A percentile compares a stretch with the other conserved stretches of the same genome.
Evolutionary conservation across 78 protist species (phyloP).

Genomic region (Dictyostelium intermedium): DNA sequence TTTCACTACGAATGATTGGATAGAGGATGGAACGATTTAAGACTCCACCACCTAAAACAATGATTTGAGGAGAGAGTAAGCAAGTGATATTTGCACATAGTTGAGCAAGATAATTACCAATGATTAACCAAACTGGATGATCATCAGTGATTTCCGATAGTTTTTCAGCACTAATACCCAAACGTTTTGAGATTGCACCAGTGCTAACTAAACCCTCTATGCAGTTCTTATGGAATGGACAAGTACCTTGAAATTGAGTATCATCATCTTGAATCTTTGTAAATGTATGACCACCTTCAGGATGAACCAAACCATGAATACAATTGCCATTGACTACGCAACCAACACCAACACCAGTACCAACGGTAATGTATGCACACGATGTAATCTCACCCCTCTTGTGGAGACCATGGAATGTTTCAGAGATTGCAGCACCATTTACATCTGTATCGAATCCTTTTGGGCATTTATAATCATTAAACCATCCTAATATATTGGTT

Average conservation of each 20-base stretch:
- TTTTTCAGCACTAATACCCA: conserved; percentile 21
- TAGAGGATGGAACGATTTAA: conserved; percentile 80
- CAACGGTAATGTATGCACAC: conserved; percentile 90
- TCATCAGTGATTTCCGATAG: conserved; percentile 67
- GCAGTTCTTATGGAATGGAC: conserved; percentile 87
- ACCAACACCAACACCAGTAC: conserved; percentile 96
- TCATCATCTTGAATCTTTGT: not conserved
- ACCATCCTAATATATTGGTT: conserved; percentile 65
- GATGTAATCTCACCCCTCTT: conserved; percentile 36
- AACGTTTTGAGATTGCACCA: conserved; percentile 82
- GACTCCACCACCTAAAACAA: conserved; percentile 93
- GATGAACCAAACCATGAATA: conserved; percentile 86
- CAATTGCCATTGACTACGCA: conserved; percentile 60
- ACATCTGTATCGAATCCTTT: conserved; percentile 92
- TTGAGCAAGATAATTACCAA: conserved; percentile 88
- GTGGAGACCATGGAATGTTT: conserved; percentile 63
- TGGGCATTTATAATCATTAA: conserved; percentile 56
- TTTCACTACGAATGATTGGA: conserved; percentile 36
- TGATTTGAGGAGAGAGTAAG: conserved; percentile 60
- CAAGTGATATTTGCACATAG: conserved; percentile 83
- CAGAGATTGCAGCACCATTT: conserved; percentile 92
- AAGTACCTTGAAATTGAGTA: conserved; percentile 50
- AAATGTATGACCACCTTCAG: conserved; percentile 93
- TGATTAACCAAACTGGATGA: conserved; percentile 81
- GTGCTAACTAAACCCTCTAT: conserved; percentile 84